Base-by-base conservation (phyloP, 1,139 yeast species). In the Ogataea hybrid region DNA sequence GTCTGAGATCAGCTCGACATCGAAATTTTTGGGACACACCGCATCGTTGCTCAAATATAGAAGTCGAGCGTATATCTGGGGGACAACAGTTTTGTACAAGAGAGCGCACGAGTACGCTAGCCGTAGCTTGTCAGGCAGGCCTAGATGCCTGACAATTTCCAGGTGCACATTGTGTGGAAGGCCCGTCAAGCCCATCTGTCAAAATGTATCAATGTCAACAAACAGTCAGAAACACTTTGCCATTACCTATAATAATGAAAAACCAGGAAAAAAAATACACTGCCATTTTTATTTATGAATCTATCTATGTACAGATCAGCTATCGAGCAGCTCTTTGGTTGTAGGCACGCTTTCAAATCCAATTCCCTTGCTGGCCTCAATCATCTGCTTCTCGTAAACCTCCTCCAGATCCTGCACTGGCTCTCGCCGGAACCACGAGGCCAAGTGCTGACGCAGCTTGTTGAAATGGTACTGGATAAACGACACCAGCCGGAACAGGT, bases 341-440 rank as follows among this genome's bases (percentile, higher is more conserved):
- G 59, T 39, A 14, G 61, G 61, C 35, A 57, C 53, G 18, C 44
- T 47, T 31, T 59, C 63, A 23, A 58, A 53, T 11, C 64, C 64
- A 37, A 58, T 45, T 0, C 54, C 44, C 35, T 54, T 44, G 9
- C 61, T 55, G 7, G 56, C 53, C 21, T 52, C 50, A 5, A 50
- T 47, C 31, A 52, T 43, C 23, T 54, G 51, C 12, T 47, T 47
- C 35, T 59, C 63, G 36, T 59, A 59, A 1, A 41, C 36, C 11
- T 54, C 62, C 38, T 59, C 64, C 14, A 58, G 23, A 18, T 57
- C 57, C n/a, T 40, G 44, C 7, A 50, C 56, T n/a, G 32, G 12
- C n/a, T 30, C 14, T 25, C 38, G 20, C 12, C 22, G 8, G 31
- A 39, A 25, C 51, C 34, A 32, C 6, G 17, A 20, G 11, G 41